A percentile compares a stretch with the other conserved stretches of the same genome.
These are phyloP conservation scores for Nymphaea thermarum DNA, from an alignment of 164 flowering plant species.

Conservation along the genomic window DNA sequence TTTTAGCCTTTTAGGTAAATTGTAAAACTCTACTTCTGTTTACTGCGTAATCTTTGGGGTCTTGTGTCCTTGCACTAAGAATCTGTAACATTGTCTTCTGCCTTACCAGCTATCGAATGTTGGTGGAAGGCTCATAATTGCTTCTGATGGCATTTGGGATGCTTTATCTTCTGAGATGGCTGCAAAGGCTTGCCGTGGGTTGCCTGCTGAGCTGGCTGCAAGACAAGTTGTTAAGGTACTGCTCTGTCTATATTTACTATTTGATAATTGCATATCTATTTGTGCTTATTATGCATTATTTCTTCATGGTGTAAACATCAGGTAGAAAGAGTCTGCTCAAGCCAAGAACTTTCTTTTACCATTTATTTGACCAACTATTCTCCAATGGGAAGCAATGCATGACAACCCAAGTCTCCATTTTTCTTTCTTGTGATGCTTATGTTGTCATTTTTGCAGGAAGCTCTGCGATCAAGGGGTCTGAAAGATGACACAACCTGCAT, in stretches of 20 bases:
- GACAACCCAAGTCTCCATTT: too few species aligned
- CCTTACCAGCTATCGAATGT: slow-evolving; percentile 47
- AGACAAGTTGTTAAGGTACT: slow-evolving; percentile 78
- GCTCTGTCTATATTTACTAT: too few species aligned
- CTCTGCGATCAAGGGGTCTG: slow-evolving; percentile 64
- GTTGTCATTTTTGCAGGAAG: slow-evolving; percentile 37
- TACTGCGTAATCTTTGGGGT: background rate
- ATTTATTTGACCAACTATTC: too few species aligned
- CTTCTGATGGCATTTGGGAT: slow-evolving; percentile 97
- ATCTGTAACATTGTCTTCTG: background rate
- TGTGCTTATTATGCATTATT: background rate
- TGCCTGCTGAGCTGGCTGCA: slow-evolving; percentile 92
- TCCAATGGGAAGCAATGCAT: too few species aligned
- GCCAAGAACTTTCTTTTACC: background rate
- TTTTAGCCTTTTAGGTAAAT: background rate
- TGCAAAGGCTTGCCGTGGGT: slow-evolving; percentile 71
- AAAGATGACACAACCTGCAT: slow-evolving; percentile 92
- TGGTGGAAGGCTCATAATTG: slow-evolving; percentile 85
- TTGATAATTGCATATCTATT: too few species aligned
- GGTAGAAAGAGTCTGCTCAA: background rate
- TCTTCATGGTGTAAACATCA: background rate
- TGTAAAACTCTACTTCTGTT: background rate
- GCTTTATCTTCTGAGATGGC: slow-evolving; percentile 70
- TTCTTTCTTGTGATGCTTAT: background rate
- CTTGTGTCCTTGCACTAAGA: background rate